phyloP scores from a whole-genome alignment of 2,329 filamentous ascomycete species.

The Diaporthe eres region DNA sequence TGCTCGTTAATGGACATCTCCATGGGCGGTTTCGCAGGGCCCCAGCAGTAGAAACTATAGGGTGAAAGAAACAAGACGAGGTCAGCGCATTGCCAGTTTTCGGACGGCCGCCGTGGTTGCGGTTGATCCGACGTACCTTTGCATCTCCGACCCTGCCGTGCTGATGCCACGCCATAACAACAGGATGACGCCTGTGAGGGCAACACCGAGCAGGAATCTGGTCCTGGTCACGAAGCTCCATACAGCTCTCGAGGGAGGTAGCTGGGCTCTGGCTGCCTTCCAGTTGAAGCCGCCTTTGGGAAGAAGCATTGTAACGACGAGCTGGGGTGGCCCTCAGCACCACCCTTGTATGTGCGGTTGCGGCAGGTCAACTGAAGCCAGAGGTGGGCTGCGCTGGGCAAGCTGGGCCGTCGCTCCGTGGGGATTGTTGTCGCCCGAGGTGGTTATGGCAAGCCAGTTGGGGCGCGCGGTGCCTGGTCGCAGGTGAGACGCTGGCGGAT shows the following conservation, averaged over 20 bases:
- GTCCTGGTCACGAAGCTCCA: constrained; percentile 81
- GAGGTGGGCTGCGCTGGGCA: constrained; percentile 34
- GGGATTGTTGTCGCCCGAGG: background rate
- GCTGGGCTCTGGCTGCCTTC: constrained; percentile 86
- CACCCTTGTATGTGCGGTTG: constrained; percentile 50
- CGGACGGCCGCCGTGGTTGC: background rate
- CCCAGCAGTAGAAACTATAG: constrained; percentile 95
- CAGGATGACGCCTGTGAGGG: constrained; percentile 78
- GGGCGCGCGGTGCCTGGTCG: constrained; percentile 2
- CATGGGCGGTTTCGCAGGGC: constrained; percentile 94
- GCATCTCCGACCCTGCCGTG: constrained; percentile 86
- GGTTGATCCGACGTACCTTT: constrained; percentile 74
- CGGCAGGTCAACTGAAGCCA: constrained; percentile 35
- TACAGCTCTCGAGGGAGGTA: constrained; percentile 83
- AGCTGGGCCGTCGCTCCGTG: constrained; percentile 32
- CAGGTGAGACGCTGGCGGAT: constrained; percentile 28
- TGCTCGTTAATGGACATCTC: constrained; percentile 94
- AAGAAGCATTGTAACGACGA: constrained; percentile 80
- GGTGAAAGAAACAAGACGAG: constrained; percentile 4
- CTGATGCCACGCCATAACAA: constrained; percentile 91
- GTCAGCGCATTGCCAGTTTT: constrained; percentile 27
- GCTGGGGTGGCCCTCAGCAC: constrained; percentile 57
- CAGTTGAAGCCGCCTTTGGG: constrained; percentile 92
- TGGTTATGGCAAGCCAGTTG: background rate
- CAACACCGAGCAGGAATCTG: constrained; percentile 82